Evolutionary conservation across 805 yeast genomes (phyloP), one percentile per base, ranked within the genome.

Genomic region (Wickerhamiella hasegawae): DNA sequence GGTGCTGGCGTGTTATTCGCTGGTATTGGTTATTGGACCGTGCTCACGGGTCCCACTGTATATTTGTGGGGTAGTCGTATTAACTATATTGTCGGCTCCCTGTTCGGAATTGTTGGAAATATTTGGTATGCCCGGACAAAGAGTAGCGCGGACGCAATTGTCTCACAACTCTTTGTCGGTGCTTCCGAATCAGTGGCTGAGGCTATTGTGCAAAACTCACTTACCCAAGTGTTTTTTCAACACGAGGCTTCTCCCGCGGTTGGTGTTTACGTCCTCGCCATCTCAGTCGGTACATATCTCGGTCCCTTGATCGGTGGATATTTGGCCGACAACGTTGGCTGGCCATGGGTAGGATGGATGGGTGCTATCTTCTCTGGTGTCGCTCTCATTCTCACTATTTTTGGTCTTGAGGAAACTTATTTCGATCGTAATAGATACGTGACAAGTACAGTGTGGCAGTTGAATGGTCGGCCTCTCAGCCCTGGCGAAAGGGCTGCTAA

Each of bases 251-350:
- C 85, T 34, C 61, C 74, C 20, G 72, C 71, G 10, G 64, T 82
- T 53, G 80, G 90, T 0, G 61, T 73, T 12, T 82, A 80, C 55
- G 79, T 78, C 42, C 49, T 79, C 57, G 74, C 81, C 18, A 73
- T 83, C 3, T 73, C 84, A 23, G 68, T 74, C 11, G 87, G 90
- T 36, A 76, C 85, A 2, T 80, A 74, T 50, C 57, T 80, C 40
- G 87, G 90, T 2, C 92, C 93, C 2, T 57, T 81, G 35, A 65
- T 78, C 43, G 85, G 83, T 15, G 84, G 83, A n/a, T 71, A 73
- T 45, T 70, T 78, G 43, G 68, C 73, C 6, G 65, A 69, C 31
- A 57, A 66, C 31, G 61, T 68, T 19, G 65, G 71, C n/a, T 81
- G 79, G 59, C 62, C 78, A 47, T 81, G 92, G 92, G 81, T 78